Percentiles rank a stretch among this genome's conserved stretches.
Conservation (phyloP, 2,329 filamentous ascomycete genomes). For the Aspergillus sp. region DNA sequence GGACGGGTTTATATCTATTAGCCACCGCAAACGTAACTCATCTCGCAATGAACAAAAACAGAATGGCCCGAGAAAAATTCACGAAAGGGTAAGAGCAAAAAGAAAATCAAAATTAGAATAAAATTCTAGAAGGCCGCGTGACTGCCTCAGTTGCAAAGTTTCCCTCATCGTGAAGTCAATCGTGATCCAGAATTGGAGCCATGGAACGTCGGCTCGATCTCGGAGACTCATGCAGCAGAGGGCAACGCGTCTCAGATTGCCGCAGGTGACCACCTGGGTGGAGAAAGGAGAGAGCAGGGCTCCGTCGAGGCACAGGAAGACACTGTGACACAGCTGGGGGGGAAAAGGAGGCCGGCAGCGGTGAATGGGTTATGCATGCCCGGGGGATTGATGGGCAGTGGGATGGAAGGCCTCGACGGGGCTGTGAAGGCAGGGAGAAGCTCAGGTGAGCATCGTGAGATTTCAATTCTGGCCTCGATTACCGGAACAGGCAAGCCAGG, state of each 20-base stretch:
- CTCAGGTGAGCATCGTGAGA: constrained; percentile 9
- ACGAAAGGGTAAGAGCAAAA: constrained; percentile 4
- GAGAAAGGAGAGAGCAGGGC: not conserved
- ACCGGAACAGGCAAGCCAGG: constrained; percentile 1
- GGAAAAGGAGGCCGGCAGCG: not conserved
- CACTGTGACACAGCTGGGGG: not conserved
- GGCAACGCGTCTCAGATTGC: not conserved
- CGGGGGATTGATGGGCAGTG: not conserved
- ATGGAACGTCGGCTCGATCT: constrained; percentile 19
- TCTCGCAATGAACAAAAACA: not conserved
- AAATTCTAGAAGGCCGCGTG: constrained; percentile 26
- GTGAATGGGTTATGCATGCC: not conserved
- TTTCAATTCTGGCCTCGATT: not conserved
- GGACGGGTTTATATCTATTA: constrained; percentile 23
- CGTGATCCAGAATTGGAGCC: constrained; percentile 23
- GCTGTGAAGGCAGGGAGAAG: not conserved
- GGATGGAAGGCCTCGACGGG: not conserved
- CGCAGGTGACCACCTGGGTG: not conserved
- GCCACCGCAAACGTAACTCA: constrained; percentile 4
- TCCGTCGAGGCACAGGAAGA: not conserved
- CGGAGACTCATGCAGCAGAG: not conserved
- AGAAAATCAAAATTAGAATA: constrained; percentile 13
- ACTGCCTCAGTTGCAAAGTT: constrained; percentile 23
- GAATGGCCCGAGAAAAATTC: not conserved
- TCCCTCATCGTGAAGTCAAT: constrained; percentile 29